Conservation (phyloP, 2,329 filamentous ascomycete genomes). For the Sporothrix inflata region DNA sequence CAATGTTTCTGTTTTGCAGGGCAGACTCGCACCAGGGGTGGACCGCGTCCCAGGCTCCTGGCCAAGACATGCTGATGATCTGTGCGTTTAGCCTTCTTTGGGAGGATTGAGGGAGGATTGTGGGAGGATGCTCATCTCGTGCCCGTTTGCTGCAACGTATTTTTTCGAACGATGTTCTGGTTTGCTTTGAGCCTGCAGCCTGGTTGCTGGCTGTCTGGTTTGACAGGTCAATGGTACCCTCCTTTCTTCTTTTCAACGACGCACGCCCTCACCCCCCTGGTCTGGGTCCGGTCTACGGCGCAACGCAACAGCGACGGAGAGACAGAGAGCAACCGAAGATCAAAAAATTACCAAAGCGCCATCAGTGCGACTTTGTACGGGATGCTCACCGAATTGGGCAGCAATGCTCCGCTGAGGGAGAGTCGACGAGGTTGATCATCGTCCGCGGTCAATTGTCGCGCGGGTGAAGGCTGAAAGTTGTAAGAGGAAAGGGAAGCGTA, state of each 20-base stretch:
- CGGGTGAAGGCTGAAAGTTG: no score
- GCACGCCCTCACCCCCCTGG: no score
- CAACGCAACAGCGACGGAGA: no score
- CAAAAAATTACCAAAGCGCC: neutral
- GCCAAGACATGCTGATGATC: neutral
- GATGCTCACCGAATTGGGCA: slow-evolving; percentile 15
- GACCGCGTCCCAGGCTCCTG: neutral
- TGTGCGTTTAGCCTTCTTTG: neutral
- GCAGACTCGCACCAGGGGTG: neutral
- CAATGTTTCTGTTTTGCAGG: neutral
- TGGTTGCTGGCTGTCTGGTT: neutral
- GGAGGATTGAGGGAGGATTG: neutral
- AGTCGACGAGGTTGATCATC: neutral
- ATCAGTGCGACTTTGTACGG: slow-evolving; percentile 19
- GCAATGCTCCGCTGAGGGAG: neutral
- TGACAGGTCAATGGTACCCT: slow-evolving; percentile 14
- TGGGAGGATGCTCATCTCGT: neutral
- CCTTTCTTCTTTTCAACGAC: neutral
- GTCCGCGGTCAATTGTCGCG: neutral
- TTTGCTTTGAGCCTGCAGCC: neutral
- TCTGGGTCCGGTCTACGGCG: no score
- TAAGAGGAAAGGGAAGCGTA: neutral
- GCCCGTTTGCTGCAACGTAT: neutral
- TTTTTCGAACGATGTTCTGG: neutral
- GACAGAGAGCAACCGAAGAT: neutral